Conservation (phyloP, 345 rosid genomes). For the Turnera subulata region DNA sequence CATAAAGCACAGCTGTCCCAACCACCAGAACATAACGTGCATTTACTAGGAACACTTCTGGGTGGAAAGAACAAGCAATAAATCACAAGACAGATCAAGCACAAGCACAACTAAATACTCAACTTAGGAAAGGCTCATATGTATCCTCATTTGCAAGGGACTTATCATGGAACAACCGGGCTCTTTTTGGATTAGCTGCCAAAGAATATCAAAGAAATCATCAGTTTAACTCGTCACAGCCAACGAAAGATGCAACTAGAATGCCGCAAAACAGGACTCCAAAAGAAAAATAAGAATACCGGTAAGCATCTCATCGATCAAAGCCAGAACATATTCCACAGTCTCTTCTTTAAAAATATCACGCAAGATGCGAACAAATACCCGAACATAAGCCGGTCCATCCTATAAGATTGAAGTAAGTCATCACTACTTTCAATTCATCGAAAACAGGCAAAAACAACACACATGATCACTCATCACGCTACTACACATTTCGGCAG, state of each 20-base stretch:
- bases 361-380: slow-evolving; percentile 79
- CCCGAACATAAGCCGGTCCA: slow-evolving; percentile 85
- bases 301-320: slow-evolving; percentile 85
- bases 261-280: slow-evolving; percentile 2
- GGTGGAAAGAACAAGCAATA: neutral
- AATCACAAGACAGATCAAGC: neutral
- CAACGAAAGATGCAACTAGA: neutral
- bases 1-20: too few relatives aligned
- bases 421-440: neutral
- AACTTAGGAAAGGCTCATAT: slow-evolving; percentile 96
- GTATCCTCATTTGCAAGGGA: slow-evolving; percentile 73
- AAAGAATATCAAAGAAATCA: slow-evolving; percentile 22
- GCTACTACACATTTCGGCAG: too few relatives aligned
- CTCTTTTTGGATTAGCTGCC: slow-evolving; percentile 88
- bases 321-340: slow-evolving; percentile 91
- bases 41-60: too few relatives aligned
- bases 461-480: too few relatives aligned
- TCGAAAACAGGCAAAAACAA: too few relatives aligned
- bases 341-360: slow-evolving; percentile 94
- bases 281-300: slow-evolving; percentile 30
- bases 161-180: slow-evolving; percentile 78
- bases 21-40: too few relatives aligned
- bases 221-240: slow-evolving; percentile 14
- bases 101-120: slow-evolving; percentile 24
- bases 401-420: slow-evolving; percentile 44